Evolutionary conservation across 2,329 filamentous ascomycete genomes (phyloP).

Genomic region (Emergomyces pasteurianus): DNA sequence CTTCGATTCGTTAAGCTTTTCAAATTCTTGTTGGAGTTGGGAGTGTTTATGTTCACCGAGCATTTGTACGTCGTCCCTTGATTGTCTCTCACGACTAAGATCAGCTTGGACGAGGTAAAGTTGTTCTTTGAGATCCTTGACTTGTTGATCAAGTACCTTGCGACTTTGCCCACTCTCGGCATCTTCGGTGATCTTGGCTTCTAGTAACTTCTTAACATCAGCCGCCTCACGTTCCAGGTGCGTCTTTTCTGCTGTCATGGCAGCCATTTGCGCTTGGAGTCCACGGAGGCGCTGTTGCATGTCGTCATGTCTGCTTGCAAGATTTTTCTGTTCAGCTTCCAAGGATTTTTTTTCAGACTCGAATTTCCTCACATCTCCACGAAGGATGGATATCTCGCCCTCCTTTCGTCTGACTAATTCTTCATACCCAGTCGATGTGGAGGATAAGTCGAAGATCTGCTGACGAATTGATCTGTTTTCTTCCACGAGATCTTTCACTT

Average conservation of each 20-base stretch:
- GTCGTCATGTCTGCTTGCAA: slow-evolving; percentile 67
- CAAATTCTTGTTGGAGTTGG: slow-evolving; percentile 71
- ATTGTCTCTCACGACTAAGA: slow-evolving; percentile 81
- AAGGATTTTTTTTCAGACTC: slow-evolving; percentile 68
- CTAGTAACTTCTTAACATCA: slow-evolving; percentile 74
- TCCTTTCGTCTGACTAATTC: slow-evolving; percentile 89
- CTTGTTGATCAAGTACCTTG: slow-evolving; percentile 73
- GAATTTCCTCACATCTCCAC: slow-evolving; percentile 70
- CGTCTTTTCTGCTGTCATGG: slow-evolving; percentile 69
- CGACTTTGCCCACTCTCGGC: slow-evolving; percentile 70
- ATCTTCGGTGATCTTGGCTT: slow-evolving; percentile 82
- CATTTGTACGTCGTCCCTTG: slow-evolving; percentile 82
- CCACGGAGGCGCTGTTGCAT: slow-evolving; percentile 66
- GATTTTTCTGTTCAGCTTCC: slow-evolving; percentile 62
- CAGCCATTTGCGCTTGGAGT: slow-evolving; percentile 76
- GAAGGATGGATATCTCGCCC: slow-evolving; percentile 76
- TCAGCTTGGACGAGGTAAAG: slow-evolving; percentile 78
- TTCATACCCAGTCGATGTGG: slow-evolving; percentile 89
- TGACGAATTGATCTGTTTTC: slow-evolving; percentile 76
- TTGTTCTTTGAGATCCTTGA: slow-evolving; percentile 74
- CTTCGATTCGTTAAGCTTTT: slow-evolving; percentile 81
- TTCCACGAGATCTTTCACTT: slow-evolving; percentile 62
- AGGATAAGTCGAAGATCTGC: slow-evolving; percentile 74
- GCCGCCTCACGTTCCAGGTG: slow-evolving; percentile 80
- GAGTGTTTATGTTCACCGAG: slow-evolving; percentile 81